Evolutionary conservation across 176 grass and related monocot genomes (phyloP).

Genomic region (Oryza coarctata): DNA sequence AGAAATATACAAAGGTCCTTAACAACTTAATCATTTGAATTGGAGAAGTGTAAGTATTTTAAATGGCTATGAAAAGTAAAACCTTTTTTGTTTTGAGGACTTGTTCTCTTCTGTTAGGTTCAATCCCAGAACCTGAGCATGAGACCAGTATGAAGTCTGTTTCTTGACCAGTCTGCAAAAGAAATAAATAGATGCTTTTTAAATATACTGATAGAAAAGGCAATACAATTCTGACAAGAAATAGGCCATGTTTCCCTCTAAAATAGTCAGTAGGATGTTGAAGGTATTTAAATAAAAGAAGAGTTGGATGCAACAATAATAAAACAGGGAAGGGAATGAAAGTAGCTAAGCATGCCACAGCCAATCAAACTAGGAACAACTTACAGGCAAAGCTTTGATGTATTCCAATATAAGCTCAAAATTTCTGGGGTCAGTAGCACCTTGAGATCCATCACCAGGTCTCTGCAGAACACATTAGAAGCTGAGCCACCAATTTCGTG

Average conservation of each 20-base stretch:
- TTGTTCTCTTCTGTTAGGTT: conserved; percentile 83
- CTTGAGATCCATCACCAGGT: conserved; percentile 67
- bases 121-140: conserved; percentile 89
- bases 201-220: conserved; percentile 24
- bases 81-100: conserved; percentile 99
- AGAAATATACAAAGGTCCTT: conserved; percentile 14
- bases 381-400: conserved; percentile 97
- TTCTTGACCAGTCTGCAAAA: conserved; percentile 77
- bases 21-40: conserved; percentile 24
- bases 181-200: conserved; percentile 23
- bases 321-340: neutral
- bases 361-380: conserved; percentile 28
- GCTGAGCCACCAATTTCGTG: conserved; percentile 23
- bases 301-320: neutral
- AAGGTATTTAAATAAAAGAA: conserved; percentile 5
- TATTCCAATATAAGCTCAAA: conserved; percentile 91
- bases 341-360: neutral
- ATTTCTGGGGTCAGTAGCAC: conserved; percentile 75
- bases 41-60: conserved; percentile 1
- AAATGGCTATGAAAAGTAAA: conserved; percentile 25
- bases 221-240: neutral
- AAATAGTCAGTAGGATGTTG: conserved; percentile 14
- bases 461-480: conserved; percentile 59
- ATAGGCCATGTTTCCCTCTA: neutral
- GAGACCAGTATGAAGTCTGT: conserved; percentile 95